Base-by-base conservation (phyloP, 179 eudicot genomes). In the Pouteria campechiana region DNA sequence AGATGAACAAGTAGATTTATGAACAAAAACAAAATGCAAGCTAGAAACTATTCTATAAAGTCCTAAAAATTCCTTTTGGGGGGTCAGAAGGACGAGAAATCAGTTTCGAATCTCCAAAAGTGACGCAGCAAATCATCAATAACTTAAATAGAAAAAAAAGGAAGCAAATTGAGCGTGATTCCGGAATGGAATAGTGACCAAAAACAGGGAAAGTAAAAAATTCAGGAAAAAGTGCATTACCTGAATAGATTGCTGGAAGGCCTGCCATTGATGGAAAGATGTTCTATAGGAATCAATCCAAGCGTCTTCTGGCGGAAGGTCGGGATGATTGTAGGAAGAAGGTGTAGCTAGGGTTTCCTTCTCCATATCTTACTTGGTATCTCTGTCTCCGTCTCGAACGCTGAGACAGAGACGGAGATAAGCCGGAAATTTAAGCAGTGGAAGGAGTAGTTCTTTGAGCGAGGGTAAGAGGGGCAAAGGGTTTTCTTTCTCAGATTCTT, bases 251-350 rank as follows among this genome's bases (percentile, higher is more conserved):
- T 50, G 60, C 20, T 72, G 22, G 32, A 50, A 57, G 9, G 94
- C 59, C 50, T 42, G 78, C 94, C 94, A 88, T 23, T 69, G 78
- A 31, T 84, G 92, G 15, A 62, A 70, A 20, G 80, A 47, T 9
- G 37, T 69, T 11, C 29, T 65, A 61, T 60, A 71, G 7, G 92
- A 37, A 37, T 40, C 47, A 38, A 80, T 34, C 97, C 97, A 88
- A 32, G 84, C 73, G 22, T 75, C 78, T 41, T 68, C 70, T 13
- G 96, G 96, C 11, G 73, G 83, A 54, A 61, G 42, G 49, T 43
- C 55, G 63, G 54, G 34, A 37, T 7, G 79, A 38, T 49, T 13
- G 15, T 42, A 37, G n/a, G 66, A 28, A 9, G 78, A 58, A 9
- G 66, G 42, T 22, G 77, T 57, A 46, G 72, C 62, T 64, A 63